These are phyloP conservation scores for Magnolia sinica DNA, from an alignment of 164 flowering plant species.

Conservation along the genomic window DNA sequence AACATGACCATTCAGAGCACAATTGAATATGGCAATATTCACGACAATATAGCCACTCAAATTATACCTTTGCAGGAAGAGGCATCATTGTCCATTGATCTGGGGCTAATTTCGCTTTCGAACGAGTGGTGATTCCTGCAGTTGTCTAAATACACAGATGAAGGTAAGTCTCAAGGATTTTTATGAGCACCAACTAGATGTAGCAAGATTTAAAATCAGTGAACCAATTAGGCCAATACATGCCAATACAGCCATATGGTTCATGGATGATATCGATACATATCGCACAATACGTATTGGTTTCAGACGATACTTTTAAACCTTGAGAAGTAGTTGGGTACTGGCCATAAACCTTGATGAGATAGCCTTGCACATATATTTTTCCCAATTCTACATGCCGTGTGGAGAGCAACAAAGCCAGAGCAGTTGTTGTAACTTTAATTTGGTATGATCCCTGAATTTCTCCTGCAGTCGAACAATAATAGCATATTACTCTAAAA, in stretches of 20 bases:
- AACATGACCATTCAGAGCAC: too few species aligned
- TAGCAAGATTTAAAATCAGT: neutral
- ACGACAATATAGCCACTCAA: neutral
- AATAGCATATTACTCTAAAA: neutral
- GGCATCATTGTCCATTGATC: slow-evolving; percentile 85
- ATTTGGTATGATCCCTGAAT: slow-evolving; percentile 89
- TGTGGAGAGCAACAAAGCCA: slow-evolving; percentile 75
- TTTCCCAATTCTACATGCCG: slow-evolving; percentile 61
- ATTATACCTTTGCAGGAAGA: slow-evolving; percentile 78
- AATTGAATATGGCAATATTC: neutral
- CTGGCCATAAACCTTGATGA: slow-evolving; percentile 57
- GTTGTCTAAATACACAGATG: slow-evolving; percentile 40
- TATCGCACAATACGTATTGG: too few species aligned
- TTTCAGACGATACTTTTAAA: too few species aligned
- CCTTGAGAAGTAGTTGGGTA: too few species aligned
- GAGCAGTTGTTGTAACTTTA: slow-evolving; percentile 86
- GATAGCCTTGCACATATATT: slow-evolving; percentile 67
- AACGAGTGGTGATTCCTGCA: slow-evolving; percentile 83
- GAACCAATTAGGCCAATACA: too few species aligned
- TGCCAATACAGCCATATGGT: too few species aligned
- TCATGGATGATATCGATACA: too few species aligned
- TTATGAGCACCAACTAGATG: neutral
- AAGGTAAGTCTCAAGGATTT: slow-evolving; percentile 10
- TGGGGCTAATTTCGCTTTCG: slow-evolving; percentile 76
- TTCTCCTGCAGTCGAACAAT: slow-evolving; percentile 52